Evolutionary conservation across 495 filamentous ascomycete genomes (phyloP), one percentile per base, ranked within the genome.

Genomic region (Xeromyces bisporus): DNA sequence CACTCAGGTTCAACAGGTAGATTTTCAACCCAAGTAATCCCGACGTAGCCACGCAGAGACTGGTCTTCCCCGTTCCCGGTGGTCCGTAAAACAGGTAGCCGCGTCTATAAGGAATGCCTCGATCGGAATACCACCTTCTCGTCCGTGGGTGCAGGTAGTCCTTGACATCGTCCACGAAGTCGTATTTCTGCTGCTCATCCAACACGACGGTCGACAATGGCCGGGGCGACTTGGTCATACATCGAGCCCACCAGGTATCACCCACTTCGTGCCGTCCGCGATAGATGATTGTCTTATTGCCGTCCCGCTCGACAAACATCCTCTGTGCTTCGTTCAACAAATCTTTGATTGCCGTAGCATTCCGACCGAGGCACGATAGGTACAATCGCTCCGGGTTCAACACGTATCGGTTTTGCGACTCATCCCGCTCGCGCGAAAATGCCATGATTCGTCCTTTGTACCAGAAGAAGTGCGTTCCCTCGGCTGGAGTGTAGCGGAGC

Each of bases 161-260:
- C 50, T 84, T 83, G 48, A 93, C 80, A 49, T 94, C 87, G 10
- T 62, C 51, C 18, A 91, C 51, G 12, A 93, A 65, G 15, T 58
- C 63, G 7, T 71, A 48, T 55, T 93, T 94, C 49, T 82, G 71
- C 18, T 58, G 47, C 15, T 67, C 61, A 36, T 92, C 86, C 10
- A 94, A 58, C 2, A 89, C 74, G 0, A 93, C 86, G 0, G 86
- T 93, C 2, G 69, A 66, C 58, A 94, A 72, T 2, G 86, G 77
- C 15, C 85, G 59, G 0, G 77, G 74, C 0, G 78, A 70, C n/a
- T 80, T 53, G 21, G 69, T 66, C 34, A 77, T 75, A 14, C 75
- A 75, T 35, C 69, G 64, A 15, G 57, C 43, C 81, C 81, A 89
- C 35, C 46, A 52, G 37, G 57, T 55, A 1, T 62, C 45, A 1